Percentiles rank a stretch among this genome's conserved stretches.
Conservation (phyloP, 1,284 basidiomycete species). For the Flammula alnicola region DNA sequence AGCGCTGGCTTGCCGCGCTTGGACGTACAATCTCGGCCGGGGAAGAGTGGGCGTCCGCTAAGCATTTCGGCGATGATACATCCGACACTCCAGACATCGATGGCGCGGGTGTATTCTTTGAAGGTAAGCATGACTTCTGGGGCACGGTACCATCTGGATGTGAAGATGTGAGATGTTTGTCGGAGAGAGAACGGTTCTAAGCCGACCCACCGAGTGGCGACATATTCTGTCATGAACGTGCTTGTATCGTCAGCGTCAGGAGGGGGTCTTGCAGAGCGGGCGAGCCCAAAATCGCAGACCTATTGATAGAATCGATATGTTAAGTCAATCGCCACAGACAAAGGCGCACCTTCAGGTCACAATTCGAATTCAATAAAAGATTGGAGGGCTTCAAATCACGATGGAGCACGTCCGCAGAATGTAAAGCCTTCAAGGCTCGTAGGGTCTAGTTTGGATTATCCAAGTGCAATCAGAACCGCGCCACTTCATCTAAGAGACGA, state of each 20-base stretch:
- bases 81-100: conserved; percentile 93
- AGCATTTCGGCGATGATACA: conserved; percentile 96
- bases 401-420: conserved; percentile 88
- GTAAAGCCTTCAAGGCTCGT: conserved; percentile 89
- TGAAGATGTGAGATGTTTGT: not conserved
- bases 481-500: conserved; percentile 14
- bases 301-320: conserved; percentile 31
- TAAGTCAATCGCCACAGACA: not conserved
- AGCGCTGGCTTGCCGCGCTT: conserved; percentile 3
- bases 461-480: conserved; percentile 14
- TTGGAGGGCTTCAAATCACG: conserved; percentile 94
- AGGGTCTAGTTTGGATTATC: conserved; percentile 60
- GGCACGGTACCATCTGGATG: conserved; percentile 87
- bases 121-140: conserved; percentile 97
- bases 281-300: conserved; percentile 94
- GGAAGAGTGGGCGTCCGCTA: conserved; percentile 88
- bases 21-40: conserved; percentile 77
- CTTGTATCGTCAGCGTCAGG: conserved; percentile 84
- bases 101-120: conserved; percentile 91
- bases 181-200: conserved; percentile 1
- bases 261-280: conserved; percentile 80
- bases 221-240: conserved; percentile 95
- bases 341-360: conserved; percentile 81
- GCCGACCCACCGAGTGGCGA: conserved; percentile 72
- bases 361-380: conserved; percentile 91